A percentile compares a stretch with the other conserved stretches of the same genome.
Conservation (phyloP, 371 early-diverging fungal species). For the Mucor irregularis region DNA sequence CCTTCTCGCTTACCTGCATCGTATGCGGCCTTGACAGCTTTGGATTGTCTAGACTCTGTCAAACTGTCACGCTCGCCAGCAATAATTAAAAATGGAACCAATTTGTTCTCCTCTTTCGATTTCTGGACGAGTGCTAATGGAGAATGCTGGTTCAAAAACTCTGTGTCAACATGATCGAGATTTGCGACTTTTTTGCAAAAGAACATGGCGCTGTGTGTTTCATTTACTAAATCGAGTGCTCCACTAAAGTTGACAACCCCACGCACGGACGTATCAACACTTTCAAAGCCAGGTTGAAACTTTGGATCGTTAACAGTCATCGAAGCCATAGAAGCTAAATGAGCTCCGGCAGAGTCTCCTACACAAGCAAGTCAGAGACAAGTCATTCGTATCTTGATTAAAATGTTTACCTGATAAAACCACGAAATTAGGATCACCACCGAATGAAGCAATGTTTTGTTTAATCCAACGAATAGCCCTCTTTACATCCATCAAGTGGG, state of each 20-base stretch:
- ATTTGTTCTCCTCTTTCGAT: conserved; percentile 13
- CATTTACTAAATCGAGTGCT: conserved; percentile 38
- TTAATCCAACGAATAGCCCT: conserved; percentile 75
- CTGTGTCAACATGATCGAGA: conserved; percentile 30
- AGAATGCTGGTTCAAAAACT: conserved; percentile 49
- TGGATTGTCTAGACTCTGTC: conserved; percentile 19
- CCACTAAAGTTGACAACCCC: conserved; percentile 56
- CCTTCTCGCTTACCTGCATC: conserved; percentile 29
- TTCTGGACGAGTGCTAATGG: conserved; percentile 30
- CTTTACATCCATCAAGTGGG: conserved; percentile 72
- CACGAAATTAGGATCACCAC: conserved; percentile 71
- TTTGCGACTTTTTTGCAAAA: conserved; percentile 44
- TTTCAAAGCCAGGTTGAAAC: conserved; percentile 74
- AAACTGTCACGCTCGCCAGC: conserved; percentile 38
- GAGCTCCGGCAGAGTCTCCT: conserved; percentile 73
- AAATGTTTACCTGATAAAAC: conserved; percentile 50
- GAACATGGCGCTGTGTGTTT: conserved; percentile 16
- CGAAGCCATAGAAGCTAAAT: conserved; percentile 65
- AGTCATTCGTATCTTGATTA: background rate
- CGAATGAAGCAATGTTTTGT: conserved; percentile 58
- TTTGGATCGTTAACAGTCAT: conserved; percentile 62
- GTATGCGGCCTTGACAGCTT: conserved; percentile 27
- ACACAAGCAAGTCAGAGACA: background rate
- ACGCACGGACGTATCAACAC: conserved; percentile 65
- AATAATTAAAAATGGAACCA: conserved; percentile 35